Conservation (phyloP, 2,329 filamentous ascomycete species). For the Ascocoryne sarcoides region DNA sequence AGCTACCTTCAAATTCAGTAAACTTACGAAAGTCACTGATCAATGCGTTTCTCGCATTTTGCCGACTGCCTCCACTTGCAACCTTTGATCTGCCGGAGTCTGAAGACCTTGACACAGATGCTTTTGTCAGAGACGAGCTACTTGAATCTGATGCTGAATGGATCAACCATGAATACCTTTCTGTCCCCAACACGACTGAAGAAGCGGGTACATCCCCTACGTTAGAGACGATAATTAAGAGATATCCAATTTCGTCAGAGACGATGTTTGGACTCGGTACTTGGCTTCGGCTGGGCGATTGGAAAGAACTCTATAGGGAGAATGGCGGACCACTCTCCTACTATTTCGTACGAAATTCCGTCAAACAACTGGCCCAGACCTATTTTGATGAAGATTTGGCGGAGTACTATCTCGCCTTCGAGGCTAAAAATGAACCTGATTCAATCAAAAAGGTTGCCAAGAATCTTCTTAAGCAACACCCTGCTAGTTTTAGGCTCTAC, state of each 20-base stretch:
- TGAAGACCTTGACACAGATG: conserved; percentile 38
- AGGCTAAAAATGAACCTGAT: conserved; percentile 44
- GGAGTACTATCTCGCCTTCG: conserved; percentile 62
- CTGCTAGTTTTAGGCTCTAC: conserved; percentile 60
- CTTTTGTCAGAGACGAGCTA: conserved; percentile 40
- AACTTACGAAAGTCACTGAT: conserved; percentile 42
- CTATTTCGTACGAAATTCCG: conserved; percentile 40
- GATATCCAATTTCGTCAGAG: neutral
- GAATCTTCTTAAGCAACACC: conserved; percentile 57
- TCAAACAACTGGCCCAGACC: conserved; percentile 47
- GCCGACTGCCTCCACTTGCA: conserved; percentile 47
- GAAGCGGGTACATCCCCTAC: neutral
- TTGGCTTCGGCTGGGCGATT: conserved; percentile 33
- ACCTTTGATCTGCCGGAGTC: neutral
- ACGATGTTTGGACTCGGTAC: conserved; percentile 15
- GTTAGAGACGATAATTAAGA: neutral
- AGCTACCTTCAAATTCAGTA: conserved; percentile 35
- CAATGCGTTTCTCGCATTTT: conserved; percentile 64
- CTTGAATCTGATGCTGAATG: conserved; percentile 21
- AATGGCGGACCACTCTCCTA: conserved; percentile 19
- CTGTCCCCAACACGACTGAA: neutral
- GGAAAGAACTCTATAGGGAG: conserved; percentile 14
- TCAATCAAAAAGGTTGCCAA: conserved; percentile 64
- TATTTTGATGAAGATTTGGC: conserved; percentile 45
- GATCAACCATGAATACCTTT: conserved; percentile 2